These are phyloP conservation scores for Cyclotella cryptica DNA, from an alignment of 108 stramenopile genomes.

Conservation along the genomic window DNA sequence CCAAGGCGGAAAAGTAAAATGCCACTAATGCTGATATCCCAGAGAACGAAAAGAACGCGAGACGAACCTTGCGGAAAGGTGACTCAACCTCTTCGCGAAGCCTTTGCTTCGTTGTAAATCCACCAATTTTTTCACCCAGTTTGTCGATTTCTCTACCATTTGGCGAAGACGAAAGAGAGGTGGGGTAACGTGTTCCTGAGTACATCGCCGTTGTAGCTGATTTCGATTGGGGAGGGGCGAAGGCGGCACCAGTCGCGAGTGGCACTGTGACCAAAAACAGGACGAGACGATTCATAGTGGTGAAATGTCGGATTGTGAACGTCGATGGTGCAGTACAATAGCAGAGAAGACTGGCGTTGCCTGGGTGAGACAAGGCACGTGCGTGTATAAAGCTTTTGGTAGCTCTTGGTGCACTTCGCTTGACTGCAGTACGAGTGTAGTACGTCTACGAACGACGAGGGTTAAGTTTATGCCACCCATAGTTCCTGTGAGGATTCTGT, in stretches of 20 bases:
- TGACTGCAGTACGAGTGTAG: too few species aligned
- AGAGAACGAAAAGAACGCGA: slow-evolving; percentile 74
- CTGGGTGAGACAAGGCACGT: too few species aligned
- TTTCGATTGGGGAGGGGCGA: not conserved
- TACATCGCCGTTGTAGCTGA: not conserved
- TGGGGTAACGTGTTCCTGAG: not conserved
- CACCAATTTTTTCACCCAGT: slow-evolving; percentile 63
- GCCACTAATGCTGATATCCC: slow-evolving; percentile 71
- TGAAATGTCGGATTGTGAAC: not conserved
- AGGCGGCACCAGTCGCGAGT: not conserved
- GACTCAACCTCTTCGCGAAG: slow-evolving; percentile 88
- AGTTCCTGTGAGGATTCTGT: too few species aligned
- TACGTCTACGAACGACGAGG: too few species aligned
- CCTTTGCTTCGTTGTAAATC: slow-evolving; percentile 89
- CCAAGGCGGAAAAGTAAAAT: slow-evolving; percentile 72
- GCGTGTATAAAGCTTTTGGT: too few species aligned
- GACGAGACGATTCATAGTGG: not conserved
- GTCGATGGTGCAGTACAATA: too few species aligned
- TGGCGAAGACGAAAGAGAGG: slow-evolving; percentile 16
- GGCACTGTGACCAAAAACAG: not conserved
- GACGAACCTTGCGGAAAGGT: slow-evolving; percentile 84
- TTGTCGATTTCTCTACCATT: slow-evolving; percentile 18
- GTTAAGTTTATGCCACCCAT: too few species aligned
- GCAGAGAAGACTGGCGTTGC: too few species aligned
- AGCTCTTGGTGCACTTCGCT: too few species aligned